Base-by-base conservation (phyloP, 129 eudicot genomes). In the Arctium lappa region DNA sequence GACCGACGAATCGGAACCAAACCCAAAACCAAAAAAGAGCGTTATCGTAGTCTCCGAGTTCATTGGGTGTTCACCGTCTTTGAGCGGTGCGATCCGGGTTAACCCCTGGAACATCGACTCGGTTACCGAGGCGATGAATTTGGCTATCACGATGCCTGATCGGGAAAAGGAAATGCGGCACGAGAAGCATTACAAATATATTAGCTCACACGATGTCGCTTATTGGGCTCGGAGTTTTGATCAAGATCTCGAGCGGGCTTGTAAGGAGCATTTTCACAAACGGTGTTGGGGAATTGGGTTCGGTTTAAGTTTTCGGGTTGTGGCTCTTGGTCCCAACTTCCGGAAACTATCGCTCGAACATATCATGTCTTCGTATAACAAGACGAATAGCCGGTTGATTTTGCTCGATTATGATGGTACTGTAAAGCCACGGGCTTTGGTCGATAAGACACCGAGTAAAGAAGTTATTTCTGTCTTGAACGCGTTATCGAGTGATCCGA, bases 391-490 rank as follows among this genome's bases (percentile, higher is more conserved):
- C 27, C 79, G 98, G 84, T 84, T 91, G 37, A 90, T 94, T 32
- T 83, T 94, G 81, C 89, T 94, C 5, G 97, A 94, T 78, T 94
- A 92, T 73, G 98, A 94, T 78, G 98, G 98, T 13, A 94, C 98
- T 0, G 82, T 92, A 81, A 83, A 83, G 91, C 89, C 97, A 4
- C 90, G 84, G 8, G 82, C 87, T 34, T 78, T 79, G 60, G 84
- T 91, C 22, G 91, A 90, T 77, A 91, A 90, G 69, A 40, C 90
- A 5, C 98, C 98, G 0, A 87, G 91, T 56, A 31, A 62, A 42
- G 89, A 87, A 42, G 91, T 92, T 76, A 84, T 92, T 5, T 8
- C 85, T 0, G 46, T 94, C 4, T 77, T 94, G 65, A 89, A 92
- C 34, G 85, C 74, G 56, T 60, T 94, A 27, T 91, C 94, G 65